Conservation (phyloP, 306 rosid species). For the Abrus precatorius region DNA sequence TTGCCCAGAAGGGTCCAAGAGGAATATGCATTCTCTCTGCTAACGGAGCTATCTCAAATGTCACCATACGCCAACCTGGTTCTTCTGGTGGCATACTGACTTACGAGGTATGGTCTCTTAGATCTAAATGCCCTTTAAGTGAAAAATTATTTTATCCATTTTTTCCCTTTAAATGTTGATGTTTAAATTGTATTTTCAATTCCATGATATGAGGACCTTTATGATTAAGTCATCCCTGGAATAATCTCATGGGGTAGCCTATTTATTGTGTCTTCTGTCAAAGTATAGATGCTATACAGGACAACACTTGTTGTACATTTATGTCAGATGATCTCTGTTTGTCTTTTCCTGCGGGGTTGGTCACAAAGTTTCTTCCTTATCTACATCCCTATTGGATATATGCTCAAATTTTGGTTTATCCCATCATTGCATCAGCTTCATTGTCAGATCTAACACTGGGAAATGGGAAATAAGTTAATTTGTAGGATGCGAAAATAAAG, state of each 20-base stretch:
- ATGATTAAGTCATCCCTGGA: not conserved
- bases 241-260: conserved; percentile 36
- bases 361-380: conserved; percentile 14
- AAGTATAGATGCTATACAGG: conserved; percentile 16
- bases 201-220: conserved; percentile 28
- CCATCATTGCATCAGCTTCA: not conserved
- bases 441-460: conserved; percentile 1
- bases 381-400: not conserved
- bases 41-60: conserved; percentile 84
- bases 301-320: conserved; percentile 3
- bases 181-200: conserved; percentile 9
- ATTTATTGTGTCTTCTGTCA: conserved; percentile 30
- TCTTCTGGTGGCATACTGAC: conserved; percentile 79
- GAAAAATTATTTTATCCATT: not conserved
- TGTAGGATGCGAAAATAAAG: not conserved
- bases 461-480: conserved; percentile 15
- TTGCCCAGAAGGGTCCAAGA: conserved; percentile 73
- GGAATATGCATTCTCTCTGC: conserved; percentile 84
- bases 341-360: conserved; percentile 28
- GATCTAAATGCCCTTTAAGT: conserved; percentile 31
- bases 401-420: conserved; percentile 25
- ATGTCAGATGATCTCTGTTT: conserved; percentile 27
- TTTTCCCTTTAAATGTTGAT: not conserved
- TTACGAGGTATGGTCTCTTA: conserved; percentile 70
- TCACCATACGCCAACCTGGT: conserved; percentile 76